Percentiles rank a stretch among this genome's conserved stretches.
Evolutionary conservation across 108 stramenopile genomes (phyloP).

Genomic region (Cyclotella distinguenda): DNA sequence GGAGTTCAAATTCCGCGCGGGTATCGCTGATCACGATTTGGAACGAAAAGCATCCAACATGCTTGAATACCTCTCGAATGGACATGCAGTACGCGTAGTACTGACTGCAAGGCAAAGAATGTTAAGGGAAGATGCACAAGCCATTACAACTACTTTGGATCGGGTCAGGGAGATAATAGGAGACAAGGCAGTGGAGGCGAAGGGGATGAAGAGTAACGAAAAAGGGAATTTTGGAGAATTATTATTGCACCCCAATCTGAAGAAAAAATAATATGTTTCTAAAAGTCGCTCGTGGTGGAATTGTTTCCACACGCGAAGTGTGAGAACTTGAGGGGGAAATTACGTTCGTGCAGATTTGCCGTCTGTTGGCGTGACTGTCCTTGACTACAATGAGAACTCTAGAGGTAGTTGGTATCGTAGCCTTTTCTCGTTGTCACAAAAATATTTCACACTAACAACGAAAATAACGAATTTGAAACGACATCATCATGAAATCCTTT

Average conservation of each 20-base stretch:
- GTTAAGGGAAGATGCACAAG: slow-evolving; percentile 45
- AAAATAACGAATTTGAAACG: no score
- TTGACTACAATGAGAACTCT: no score
- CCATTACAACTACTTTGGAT: slow-evolving; percentile 54
- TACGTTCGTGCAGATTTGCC: no score
- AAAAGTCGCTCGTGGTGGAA: no score
- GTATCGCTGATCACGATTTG: slow-evolving; percentile 65
- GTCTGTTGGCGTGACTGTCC: no score
- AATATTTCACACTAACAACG: no score
- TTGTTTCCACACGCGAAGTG: no score
- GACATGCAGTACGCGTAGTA: slow-evolving; percentile 64
- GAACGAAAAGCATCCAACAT: slow-evolving; percentile 55
- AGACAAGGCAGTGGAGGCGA: slow-evolving; percentile 49
- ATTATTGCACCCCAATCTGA: slow-evolving; percentile 35
- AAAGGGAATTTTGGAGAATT: slow-evolving; percentile 22
- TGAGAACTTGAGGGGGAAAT: no score
- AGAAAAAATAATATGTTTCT: no score
- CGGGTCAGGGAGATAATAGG: slow-evolving; percentile 44
- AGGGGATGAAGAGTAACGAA: slow-evolving; percentile 46
- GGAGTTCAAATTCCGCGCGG: slow-evolving; percentile 57
- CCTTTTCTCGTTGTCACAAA: no score
- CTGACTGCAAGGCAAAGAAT: slow-evolving; percentile 48
- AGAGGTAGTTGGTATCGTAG: no score
- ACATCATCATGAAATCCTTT: no score
- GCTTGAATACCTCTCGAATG: slow-evolving; percentile 51